Conservation (phyloP, 176 grass and related monocot species). For the Bromus sterilis region DNA sequence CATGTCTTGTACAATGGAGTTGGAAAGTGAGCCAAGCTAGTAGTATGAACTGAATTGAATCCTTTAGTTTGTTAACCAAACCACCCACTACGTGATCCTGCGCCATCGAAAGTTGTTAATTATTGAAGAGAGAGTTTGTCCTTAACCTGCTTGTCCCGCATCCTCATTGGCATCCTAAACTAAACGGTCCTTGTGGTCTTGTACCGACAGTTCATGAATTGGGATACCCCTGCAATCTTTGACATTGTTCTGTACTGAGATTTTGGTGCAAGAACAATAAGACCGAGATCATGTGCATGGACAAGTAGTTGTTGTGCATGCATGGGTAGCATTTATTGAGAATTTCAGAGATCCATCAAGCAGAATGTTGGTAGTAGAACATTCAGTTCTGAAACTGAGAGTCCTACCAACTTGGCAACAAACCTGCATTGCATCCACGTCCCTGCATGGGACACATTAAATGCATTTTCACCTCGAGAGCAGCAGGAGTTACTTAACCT, state of each 20-base stretch:
- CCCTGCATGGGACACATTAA: slow-evolving; percentile 32
- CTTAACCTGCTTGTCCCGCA: background rate
- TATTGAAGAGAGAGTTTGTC: background rate
- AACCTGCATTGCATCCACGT: slow-evolving; percentile 15
- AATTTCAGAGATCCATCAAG: background rate
- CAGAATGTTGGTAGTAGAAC: background rate
- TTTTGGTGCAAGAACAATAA: background rate
- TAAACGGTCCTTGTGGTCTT: background rate
- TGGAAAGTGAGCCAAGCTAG: background rate
- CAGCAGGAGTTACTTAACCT: background rate
- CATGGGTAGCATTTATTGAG: slow-evolving; percentile 47
- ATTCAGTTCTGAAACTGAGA: background rate
- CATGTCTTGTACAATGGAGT: background rate
- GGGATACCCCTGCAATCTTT: background rate
- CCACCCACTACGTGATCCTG: background rate
- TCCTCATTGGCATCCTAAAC: slow-evolving; percentile 18
- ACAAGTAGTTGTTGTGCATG: slow-evolving; percentile 29
- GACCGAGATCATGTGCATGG: background rate
- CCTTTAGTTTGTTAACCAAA: slow-evolving; percentile 27
- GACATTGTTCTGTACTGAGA: background rate
- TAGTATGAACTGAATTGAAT: background rate
- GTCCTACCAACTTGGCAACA: slow-evolving; percentile 18
- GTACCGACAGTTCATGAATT: background rate
- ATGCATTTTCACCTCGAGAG: slow-evolving; percentile 14
- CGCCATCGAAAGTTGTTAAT: background rate